Evolutionary conservation across 768 basidiomycete species (phyloP), one percentile per base, ranked within the genome.

Genomic region (Nidularia pulvinata): DNA sequence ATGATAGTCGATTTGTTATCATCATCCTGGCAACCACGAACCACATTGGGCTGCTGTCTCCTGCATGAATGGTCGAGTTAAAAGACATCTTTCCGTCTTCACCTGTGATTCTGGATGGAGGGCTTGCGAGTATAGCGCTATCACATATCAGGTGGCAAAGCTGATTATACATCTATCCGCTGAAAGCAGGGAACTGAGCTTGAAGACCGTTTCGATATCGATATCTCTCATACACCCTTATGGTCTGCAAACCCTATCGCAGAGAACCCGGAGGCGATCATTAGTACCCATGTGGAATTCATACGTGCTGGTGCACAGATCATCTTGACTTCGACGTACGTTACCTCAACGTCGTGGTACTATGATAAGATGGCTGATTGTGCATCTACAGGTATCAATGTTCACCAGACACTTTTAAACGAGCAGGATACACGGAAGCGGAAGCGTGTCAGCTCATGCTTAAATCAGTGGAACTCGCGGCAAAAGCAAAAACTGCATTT

Each of bases 221-320:
- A 79, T 55, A 79, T 83, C 45, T 72, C 82, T 1, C 65, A 78
- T 34, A 78, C 80, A 1, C 77, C 85, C 2, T 67, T 93, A 22
- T 93, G 91, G 91, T 92, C 90, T 11, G 82, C 85, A 0, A 78
- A 83, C 50, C 77, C 85, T 7, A 68, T 87, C 9, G 66, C 73
- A 11, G 74, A 82, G 33, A 71, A 84, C 37, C 81, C 84, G 0
- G 75, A 78, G 11, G 68, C 72, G 0, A 74, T 93, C 33, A 55
- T 83, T n/a, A 66, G 75, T 6, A 81, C 83, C 0, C 91, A 93
- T 63, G 57, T 80, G 34, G 72, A 75, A 0, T 93, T 88, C 65
- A 64, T 90, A 16, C 69, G 76, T 7, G 85, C 88, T 6, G 89
- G 91, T 0, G 81, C 88, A 7, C 72, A 76, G 48, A 72, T 91